phyloP scores from a whole-genome alignment of 2,329 filamentous ascomycete species.

The Pseudogymnoascus sp. region DNA sequence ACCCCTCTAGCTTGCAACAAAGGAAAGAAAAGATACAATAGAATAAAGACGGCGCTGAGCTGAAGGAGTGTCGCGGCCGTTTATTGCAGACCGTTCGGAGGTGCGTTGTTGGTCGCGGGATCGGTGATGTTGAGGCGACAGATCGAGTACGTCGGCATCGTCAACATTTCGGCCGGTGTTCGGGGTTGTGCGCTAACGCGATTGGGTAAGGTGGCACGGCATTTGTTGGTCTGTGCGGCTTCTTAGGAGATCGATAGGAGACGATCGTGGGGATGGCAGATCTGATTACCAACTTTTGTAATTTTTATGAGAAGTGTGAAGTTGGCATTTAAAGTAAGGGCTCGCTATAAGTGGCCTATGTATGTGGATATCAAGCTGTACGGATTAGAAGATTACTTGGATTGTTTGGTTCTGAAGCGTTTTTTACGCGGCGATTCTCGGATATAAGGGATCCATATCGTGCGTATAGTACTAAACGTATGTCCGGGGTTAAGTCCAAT shows the following conservation, averaged over 20 bases:
- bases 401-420: no score
- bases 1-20: background rate
- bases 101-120: background rate
- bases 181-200: background rate
- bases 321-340: background rate
- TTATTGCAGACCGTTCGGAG: background rate
- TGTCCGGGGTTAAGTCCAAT: no score
- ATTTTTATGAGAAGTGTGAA: background rate
- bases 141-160: background rate
- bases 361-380: background rate
- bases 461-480: no score
- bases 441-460: no score
- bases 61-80: background rate
- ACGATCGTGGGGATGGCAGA: background rate
- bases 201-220: background rate
- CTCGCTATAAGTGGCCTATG: background rate
- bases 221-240: background rate
- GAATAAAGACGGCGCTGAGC: background rate
- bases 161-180: background rate
- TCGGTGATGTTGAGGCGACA: background rate
- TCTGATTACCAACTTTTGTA: background rate
- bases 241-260: background rate
- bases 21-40: background rate
- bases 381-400: background rate
- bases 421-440: no score